Evolutionary conservation across 177 flowering plant genomes (phyloP).

Genomic region (Vitis hybrid): DNA sequence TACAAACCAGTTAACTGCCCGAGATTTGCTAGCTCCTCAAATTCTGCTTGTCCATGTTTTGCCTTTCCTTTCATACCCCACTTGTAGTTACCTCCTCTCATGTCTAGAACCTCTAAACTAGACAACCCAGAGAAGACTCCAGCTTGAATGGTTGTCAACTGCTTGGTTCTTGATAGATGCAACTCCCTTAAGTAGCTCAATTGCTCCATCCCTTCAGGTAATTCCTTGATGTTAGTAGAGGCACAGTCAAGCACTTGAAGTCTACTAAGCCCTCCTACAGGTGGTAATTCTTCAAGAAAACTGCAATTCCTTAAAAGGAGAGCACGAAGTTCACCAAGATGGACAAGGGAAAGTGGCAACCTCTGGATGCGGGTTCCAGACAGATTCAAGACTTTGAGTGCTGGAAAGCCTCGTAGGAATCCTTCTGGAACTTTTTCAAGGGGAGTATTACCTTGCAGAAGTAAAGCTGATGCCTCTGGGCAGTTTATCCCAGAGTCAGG

Average conservation of each 20-base stretch:
- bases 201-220: constrained; percentile 16
- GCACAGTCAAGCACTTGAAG: constrained; percentile 24
- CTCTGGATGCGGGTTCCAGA: constrained; percentile 13
- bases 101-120: constrained; percentile 21
- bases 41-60: constrained; percentile 2
- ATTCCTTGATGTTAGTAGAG: constrained; percentile 12
- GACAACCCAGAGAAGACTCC: constrained; percentile 12
- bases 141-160: constrained; percentile 8
- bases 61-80: constrained; percentile 7
- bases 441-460: constrained; percentile 22
- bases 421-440: constrained; percentile 9
- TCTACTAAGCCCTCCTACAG: constrained; percentile 11
- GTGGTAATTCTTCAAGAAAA: constrained; percentile 15
- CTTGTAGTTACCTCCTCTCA: constrained; percentile 14
- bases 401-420: constrained; percentile 15
- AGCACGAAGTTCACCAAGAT: constrained; percentile 16
- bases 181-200: constrained; percentile 12
- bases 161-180: constrained; percentile 12
- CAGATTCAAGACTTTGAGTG: constrained; percentile 19
- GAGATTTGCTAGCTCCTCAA: constrained; percentile 9
- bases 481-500: constrained; percentile 3
- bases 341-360: constrained; percentile 19
- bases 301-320: constrained; percentile 19
- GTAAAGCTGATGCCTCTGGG: constrained; percentile 18
- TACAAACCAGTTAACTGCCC: constrained; percentile 2